Evolutionary conservation across 257 asterid genomes (phyloP).

Genomic region (Fraxinus americana): DNA sequence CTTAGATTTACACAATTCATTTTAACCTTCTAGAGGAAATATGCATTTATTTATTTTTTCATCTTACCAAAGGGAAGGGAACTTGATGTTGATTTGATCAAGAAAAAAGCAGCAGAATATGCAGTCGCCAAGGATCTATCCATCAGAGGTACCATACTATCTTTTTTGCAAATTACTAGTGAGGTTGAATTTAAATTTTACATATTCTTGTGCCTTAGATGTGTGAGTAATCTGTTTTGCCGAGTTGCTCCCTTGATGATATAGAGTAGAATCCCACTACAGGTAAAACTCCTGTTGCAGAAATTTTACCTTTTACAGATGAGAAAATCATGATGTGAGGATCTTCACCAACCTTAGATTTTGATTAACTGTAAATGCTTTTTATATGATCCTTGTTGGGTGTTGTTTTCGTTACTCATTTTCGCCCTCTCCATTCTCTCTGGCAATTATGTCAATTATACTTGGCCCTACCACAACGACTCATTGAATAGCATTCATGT

Average conservation of each 20-base stretch:
- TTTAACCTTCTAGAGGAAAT: background rate
- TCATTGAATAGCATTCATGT: too few relatives aligned
- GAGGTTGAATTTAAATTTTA: background rate
- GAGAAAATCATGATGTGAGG: too few relatives aligned
- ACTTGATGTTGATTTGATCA: conserved; percentile 71
- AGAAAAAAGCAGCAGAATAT: conserved; percentile 68
- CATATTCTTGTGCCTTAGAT: conserved; percentile 6
- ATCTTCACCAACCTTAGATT: too few relatives aligned
- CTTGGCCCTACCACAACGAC: too few relatives aligned
- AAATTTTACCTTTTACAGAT: too few relatives aligned
- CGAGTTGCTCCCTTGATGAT: background rate
- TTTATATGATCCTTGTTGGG: too few relatives aligned
- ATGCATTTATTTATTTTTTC: conserved; percentile 8
- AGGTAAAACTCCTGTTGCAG: background rate
- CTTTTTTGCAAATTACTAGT: background rate
- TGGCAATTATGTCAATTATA: too few relatives aligned
- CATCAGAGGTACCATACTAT: conserved; percentile 54
- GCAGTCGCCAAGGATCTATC: conserved; percentile 80
- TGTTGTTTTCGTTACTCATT: too few relatives aligned
- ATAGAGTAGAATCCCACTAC: background rate
- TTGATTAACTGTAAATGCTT: too few relatives aligned
- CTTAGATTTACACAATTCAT: background rate
- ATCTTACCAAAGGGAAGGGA: conserved; percentile 55
- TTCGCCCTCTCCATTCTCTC: too few relatives aligned
- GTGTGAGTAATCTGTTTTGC: background rate